Percentiles rank a stretch among this genome's conserved stretches.
Evolutionary conservation across 495 filamentous ascomycete species (phyloP).

Genomic region (Aspergillus saccharolyticus): DNA sequence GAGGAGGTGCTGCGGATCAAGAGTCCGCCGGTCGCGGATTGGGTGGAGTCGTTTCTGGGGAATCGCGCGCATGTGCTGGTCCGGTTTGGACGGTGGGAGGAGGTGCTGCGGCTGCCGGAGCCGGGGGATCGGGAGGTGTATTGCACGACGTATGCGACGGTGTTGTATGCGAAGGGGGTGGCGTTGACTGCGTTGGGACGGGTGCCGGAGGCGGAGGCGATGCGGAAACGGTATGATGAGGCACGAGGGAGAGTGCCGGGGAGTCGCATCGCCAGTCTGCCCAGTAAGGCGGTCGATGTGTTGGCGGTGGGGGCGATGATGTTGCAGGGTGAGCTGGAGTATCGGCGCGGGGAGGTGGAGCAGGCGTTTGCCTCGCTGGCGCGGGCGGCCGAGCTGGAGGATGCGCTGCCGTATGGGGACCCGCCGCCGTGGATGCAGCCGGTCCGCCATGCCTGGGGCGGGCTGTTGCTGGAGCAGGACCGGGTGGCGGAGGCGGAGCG

Average conservation of each 20-base stretch:
- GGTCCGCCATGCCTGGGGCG: background rate
- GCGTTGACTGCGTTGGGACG: constrained; percentile 36
- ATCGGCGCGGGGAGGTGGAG: constrained; percentile 51
- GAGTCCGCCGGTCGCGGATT: constrained; percentile 62
- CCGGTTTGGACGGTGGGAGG: constrained; percentile 59
- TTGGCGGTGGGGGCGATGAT: constrained; percentile 54
- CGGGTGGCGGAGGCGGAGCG: background rate
- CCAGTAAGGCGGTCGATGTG: constrained; percentile 50
- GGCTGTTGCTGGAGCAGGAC: constrained; percentile 1
- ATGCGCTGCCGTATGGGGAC: background rate
- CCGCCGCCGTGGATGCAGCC: constrained; percentile 3
- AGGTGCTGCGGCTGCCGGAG: constrained; percentile 43
- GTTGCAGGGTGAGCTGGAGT: constrained; percentile 64
- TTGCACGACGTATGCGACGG: constrained; percentile 51
- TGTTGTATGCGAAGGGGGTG: constrained; percentile 54
- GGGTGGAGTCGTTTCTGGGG: constrained; percentile 56
- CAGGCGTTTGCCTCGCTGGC: constrained; percentile 38
- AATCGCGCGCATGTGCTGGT: constrained; percentile 58
- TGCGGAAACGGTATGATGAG: background rate
- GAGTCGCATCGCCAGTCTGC: background rate
- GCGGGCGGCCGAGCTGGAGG: background rate
- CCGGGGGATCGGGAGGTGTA: constrained; percentile 43
- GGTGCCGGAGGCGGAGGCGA: constrained; percentile 1
- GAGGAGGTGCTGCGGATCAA: constrained; percentile 51
- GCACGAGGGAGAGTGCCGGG: background rate